Percentiles rank a stretch among this genome's conserved stretches.
Evolutionary conservation across 1,284 basidiomycete species (phyloP).

Genomic region (Tremellales sp.): DNA sequence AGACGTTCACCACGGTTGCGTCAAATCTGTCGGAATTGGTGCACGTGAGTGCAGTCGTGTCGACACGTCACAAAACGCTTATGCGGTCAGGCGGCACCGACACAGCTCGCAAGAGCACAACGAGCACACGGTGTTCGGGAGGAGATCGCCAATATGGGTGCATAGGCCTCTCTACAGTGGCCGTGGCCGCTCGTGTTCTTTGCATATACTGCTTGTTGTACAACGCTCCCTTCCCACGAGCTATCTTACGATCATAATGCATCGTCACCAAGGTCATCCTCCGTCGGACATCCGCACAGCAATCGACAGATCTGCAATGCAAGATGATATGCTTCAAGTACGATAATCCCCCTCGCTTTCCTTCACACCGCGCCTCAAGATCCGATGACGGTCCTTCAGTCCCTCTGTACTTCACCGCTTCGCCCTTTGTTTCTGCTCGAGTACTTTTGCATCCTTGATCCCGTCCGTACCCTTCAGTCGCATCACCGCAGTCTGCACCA

Average conservation of each 20-base stretch:
- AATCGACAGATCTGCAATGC: too few species aligned
- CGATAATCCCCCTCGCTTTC: too few species aligned
- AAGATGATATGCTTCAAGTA: too few species aligned
- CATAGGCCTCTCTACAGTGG: constrained; percentile 4
- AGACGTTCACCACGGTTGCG: constrained; percentile 30
- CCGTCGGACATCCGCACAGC: too few species aligned
- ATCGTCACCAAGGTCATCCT: too few species aligned
- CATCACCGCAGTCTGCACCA: constrained; percentile 10
- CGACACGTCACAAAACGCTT: neutral
- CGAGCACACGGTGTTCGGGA: constrained; percentile 44
- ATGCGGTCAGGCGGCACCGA: constrained; percentile 30
- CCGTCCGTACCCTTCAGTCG: constrained; percentile 24
- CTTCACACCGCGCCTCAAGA: too few species aligned
- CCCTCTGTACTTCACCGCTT: constrained; percentile 17
- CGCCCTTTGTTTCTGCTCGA: constrained; percentile 30
- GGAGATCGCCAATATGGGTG: constrained; percentile 30
- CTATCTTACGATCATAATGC: too few species aligned
- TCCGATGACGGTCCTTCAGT: too few species aligned
- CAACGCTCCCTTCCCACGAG: too few species aligned
- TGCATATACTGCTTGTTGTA: too few species aligned
- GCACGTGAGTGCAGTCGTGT: constrained; percentile 19
- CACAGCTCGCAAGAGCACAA: constrained; percentile 40
- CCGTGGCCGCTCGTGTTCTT: too few species aligned
- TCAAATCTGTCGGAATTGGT: constrained; percentile 32
- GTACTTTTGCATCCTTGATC: constrained; percentile 27